Base-by-base conservation (phyloP, 108 stramenopile genomes). In the Stephanodiscus triporus region DNA sequence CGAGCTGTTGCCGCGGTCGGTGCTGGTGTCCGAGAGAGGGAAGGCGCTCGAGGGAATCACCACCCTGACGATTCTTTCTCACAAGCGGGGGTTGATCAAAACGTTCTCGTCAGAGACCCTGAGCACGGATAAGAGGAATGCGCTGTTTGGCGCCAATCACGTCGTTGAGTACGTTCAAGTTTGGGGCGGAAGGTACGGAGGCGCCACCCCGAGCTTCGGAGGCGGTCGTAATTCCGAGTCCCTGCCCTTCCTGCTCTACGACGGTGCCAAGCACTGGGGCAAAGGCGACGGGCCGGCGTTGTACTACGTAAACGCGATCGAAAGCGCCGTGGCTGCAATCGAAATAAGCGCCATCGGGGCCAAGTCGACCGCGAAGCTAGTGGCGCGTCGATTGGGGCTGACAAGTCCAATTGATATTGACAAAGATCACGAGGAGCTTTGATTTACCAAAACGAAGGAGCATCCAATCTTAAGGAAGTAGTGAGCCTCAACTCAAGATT, bases 241-340 rank as follows among this genome's bases (percentile, higher is more conserved):
- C 0, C 56, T 85, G 22, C 68, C 76, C 9, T 91, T 83, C 65
- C 68, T 91, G 7, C 54, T 94, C 20, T 94, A 89, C 53, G 90
- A 91, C 68, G 86, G 87, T 10, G 86, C 72, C 11, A 63, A n/a
- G 67, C 68, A 76, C 63, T 66, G 78, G 80, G 48, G 75, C 36
- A 40, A 71, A 17, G 80, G 67, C 2, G 65, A 29, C 6, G 77
- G 85, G 4, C 78, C 86, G 16, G 89, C 88, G 13, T 48, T 94
- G 32, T 94, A 91, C 60, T 94, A 91, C 82, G 77, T 87, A 0
- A 87, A 87, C 71, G 83, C 91, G 20, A 85, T 91, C 59, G 93
- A 94, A 71, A 75, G 74, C 17, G 64, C 87, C 13, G 73, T 91
- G 23, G 83, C 93, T 5, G 86, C 86, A 16, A 86, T 94, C 10